A percentile compares a stretch with the other conserved stretches of the same genome.
Conservation (phyloP, 768 basidiomycete species). For the Tulasnella sp. region DNA sequence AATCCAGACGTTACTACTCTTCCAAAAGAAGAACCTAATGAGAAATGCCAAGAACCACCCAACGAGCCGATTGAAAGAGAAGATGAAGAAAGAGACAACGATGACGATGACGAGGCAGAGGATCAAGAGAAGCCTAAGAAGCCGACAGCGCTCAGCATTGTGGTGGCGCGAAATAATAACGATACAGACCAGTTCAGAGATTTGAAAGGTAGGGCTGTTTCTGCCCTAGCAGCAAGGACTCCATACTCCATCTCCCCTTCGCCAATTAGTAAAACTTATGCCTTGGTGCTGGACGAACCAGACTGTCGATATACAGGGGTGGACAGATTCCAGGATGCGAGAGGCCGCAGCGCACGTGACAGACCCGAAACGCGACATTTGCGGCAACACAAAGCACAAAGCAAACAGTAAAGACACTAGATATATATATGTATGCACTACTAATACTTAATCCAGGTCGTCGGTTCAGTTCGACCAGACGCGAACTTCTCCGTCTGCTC, state of each 20-base stretch:
- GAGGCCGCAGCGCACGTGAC: too few species aligned
- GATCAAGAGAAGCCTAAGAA: conserved; percentile 36
- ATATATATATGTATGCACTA: too few species aligned
- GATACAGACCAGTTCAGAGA: conserved; percentile 8
- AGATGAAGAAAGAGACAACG: conserved; percentile 52
- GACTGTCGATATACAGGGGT: too few species aligned
- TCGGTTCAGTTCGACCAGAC: conserved; percentile 45
- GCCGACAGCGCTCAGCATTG: neutral
- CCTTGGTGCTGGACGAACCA: too few species aligned
- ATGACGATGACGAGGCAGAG: conserved; percentile 47
- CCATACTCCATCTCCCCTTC: neutral
- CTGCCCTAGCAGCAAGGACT: neutral
- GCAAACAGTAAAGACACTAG: too few species aligned
- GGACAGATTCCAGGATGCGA: too few species aligned
- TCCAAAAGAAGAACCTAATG: conserved; percentile 70
- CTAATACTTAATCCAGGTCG: too few species aligned
- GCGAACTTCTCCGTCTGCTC: conserved; percentile 78
- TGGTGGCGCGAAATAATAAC: neutral
- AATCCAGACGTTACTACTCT: conserved; percentile 64
- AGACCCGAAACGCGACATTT: too few species aligned
- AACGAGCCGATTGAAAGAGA: conserved; percentile 85
- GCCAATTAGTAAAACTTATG: too few species aligned
- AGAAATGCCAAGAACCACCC: conserved; percentile 53
- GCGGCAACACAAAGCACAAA: too few species aligned
- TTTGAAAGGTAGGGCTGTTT: conserved; percentile 1